Evolutionary conservation across 2,329 filamentous ascomycete genomes (phyloP).

Genomic region (Nemania sp.): DNA sequence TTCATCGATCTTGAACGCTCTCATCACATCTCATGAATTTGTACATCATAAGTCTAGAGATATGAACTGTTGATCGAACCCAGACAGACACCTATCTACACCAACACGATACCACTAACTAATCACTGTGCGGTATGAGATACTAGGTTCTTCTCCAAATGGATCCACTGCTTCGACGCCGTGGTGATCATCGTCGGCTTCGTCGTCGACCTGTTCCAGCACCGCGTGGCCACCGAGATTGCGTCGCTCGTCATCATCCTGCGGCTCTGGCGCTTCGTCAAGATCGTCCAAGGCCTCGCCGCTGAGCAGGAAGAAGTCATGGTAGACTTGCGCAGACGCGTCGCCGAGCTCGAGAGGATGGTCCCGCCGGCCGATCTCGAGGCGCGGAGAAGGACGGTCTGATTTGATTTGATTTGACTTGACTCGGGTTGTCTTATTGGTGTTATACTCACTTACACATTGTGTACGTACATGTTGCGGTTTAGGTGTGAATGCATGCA

Average conservation of each 20-base stretch:
- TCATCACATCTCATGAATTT: no score
- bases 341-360: slow-evolving; percentile 56
- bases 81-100: no score
- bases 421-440: no score
- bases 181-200: slow-evolving; percentile 65
- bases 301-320: slow-evolving; percentile 65
- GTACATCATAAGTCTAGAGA: no score
- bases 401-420: not conserved
- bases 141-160: slow-evolving; percentile 58
- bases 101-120: not conserved
- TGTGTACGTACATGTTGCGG: no score
- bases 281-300: slow-evolving; percentile 70
- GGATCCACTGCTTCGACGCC: slow-evolving; percentile 68
- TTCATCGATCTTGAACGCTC: no score
- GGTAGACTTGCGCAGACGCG: slow-evolving; percentile 56
- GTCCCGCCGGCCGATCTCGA: slow-evolving; percentile 41
- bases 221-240: slow-evolving; percentile 64
- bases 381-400: slow-evolving; percentile 16
- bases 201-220: slow-evolving; percentile 62
- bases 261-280: slow-evolving; percentile 69
- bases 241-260: slow-evolving; percentile 68
- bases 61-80: no score
- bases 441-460: no score
- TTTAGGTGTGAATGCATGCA: not conserved
- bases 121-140: not conserved